A percentile compares a stretch with the other conserved stretches of the same genome.
These are phyloP conservation scores for Fusarium tricinctum DNA, from an alignment of 2,329 filamentous ascomycete species.

Conservation along the genomic window DNA sequence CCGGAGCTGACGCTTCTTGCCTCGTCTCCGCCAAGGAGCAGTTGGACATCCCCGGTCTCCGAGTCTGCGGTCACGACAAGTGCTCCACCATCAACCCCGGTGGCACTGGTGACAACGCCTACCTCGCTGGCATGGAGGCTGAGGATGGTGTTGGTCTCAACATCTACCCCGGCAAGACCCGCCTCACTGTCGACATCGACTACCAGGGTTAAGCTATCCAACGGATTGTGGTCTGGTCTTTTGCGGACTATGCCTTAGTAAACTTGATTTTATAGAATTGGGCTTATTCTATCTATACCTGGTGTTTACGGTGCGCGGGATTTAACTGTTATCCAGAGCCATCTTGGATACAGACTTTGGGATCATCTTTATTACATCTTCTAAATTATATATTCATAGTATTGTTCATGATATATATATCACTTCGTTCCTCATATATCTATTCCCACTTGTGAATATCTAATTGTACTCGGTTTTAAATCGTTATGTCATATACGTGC, in stretches of 20 bases:
- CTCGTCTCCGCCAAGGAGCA: conserved; percentile 57
- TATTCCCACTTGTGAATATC: background rate
- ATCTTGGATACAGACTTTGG: conserved; percentile 42
- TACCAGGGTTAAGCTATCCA: conserved; percentile 39
- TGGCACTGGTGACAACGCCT: conserved; percentile 57
- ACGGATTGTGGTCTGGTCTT: conserved; percentile 2
- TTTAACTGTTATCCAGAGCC: conserved; percentile 29
- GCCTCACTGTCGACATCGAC: conserved; percentile 53
- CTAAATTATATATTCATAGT: conserved; percentile 43
- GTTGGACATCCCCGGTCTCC: conserved; percentile 53
- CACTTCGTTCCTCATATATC: conserved; percentile 35
- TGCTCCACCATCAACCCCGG: conserved; percentile 60
- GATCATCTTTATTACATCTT: conserved; percentile 38
- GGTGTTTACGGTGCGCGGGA: conserved; percentile 46
- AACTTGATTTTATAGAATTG: conserved; percentile 44
- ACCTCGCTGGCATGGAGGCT: conserved; percentile 55
- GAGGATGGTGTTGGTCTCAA: conserved; percentile 60
- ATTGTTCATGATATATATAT: conserved; percentile 46
- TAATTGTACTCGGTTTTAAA: fast-evolving
- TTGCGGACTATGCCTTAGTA: conserved; percentile 1
- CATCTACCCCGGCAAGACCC: conserved; percentile 49
- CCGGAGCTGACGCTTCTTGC: conserved; percentile 65
- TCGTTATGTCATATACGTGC: background rate
- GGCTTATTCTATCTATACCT: conserved; percentile 44
- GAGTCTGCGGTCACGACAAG: conserved; percentile 56